These are phyloP conservation scores for Aspergillus haitiensis DNA, from an alignment of 495 filamentous ascomycete genomes.

Conservation along the genomic window DNA sequence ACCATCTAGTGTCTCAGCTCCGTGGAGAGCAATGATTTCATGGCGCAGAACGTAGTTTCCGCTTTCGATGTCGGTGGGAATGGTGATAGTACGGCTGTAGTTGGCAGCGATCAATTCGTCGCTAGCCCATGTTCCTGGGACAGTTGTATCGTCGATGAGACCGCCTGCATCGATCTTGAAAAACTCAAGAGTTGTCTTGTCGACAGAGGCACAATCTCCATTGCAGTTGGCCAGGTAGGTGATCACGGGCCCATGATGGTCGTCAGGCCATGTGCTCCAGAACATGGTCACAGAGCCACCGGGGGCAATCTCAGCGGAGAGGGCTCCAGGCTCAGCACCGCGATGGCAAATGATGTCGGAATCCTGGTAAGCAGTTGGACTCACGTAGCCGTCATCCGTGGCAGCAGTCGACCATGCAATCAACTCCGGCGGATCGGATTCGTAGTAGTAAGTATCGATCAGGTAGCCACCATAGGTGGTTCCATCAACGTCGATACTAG, in stretches of 20 bases:
- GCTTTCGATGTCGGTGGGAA: constrained; percentile 59
- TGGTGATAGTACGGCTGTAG: constrained; percentile 64
- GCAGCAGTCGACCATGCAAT: constrained; percentile 58
- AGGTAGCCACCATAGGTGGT: constrained; percentile 24
- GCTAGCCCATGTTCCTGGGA: constrained; percentile 62
- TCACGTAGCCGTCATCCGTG: constrained; percentile 60
- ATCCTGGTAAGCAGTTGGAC: constrained; percentile 46
- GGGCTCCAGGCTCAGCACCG: constrained; percentile 49
- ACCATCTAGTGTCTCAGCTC: constrained; percentile 53
- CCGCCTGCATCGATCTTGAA: constrained; percentile 75
- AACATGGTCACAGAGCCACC: constrained; percentile 56
- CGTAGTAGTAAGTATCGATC: constrained; percentile 34
- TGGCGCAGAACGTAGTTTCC: constrained; percentile 79
- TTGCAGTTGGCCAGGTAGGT: constrained; percentile 72
- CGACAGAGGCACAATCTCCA: constrained; percentile 62
- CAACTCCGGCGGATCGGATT: constrained; percentile 46
- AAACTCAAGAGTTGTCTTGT: constrained; percentile 62
- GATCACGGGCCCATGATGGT: constrained; percentile 69
- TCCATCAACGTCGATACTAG: constrained; percentile 20
- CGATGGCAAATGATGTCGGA: constrained; percentile 70
- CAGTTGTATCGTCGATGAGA: constrained; percentile 48
- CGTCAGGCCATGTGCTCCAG: constrained; percentile 67
- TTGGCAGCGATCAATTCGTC: constrained; percentile 64
- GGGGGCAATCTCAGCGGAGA: constrained; percentile 53
- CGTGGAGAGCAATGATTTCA: constrained; percentile 75